Percentiles rank a stretch among this genome's conserved stretches.
Conservation (phyloP, 352 stramenopile genomes). For the Phytophthora hibernalis region DNA sequence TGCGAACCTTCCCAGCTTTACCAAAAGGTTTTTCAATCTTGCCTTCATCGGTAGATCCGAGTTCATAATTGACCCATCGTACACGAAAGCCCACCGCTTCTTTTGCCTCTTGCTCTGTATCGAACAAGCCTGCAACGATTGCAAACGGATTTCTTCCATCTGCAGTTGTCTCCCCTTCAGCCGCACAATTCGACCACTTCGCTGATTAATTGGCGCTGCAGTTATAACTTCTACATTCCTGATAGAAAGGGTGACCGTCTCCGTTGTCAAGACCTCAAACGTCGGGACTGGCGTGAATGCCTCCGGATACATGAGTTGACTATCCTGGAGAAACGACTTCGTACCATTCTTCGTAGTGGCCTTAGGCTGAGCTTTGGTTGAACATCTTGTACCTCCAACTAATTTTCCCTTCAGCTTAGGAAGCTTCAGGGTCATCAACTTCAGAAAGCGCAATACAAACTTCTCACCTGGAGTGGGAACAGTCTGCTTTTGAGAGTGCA, state of each 20-base stretch:
- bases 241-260: slow-evolving; percentile 8
- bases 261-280: not conserved
- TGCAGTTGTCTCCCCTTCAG: slow-evolving; percentile 74
- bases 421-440: slow-evolving; percentile 52
- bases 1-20: slow-evolving; percentile 78
- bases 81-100: slow-evolving; percentile 38
- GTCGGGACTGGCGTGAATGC: slow-evolving; percentile 20
- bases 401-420: slow-evolving; percentile 37
- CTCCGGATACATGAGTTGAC: slow-evolving; percentile 53
- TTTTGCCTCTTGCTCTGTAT: slow-evolving; percentile 50
- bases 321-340: slow-evolving; percentile 51
- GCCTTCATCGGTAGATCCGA: slow-evolving; percentile 38
- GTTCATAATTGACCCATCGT: slow-evolving; percentile 9
- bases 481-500: not conserved
- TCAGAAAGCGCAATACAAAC: slow-evolving; percentile 69
- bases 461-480: slow-evolving; percentile 46
- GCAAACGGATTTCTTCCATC: slow-evolving; percentile 72
- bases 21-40: slow-evolving; percentile 77
- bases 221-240: not conserved
- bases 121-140: slow-evolving; percentile 68
- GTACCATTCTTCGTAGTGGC: slow-evolving; percentile 8
- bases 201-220: not conserved
- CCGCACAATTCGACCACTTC: slow-evolving; percentile 55
- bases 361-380: slow-evolving; percentile 3
- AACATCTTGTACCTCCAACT: not conserved